Percentiles rank a stretch among this genome's conserved stretches.
Conservation (phyloP, 2,329 filamentous ascomycete genomes). For the Alternaria rosae region DNA sequence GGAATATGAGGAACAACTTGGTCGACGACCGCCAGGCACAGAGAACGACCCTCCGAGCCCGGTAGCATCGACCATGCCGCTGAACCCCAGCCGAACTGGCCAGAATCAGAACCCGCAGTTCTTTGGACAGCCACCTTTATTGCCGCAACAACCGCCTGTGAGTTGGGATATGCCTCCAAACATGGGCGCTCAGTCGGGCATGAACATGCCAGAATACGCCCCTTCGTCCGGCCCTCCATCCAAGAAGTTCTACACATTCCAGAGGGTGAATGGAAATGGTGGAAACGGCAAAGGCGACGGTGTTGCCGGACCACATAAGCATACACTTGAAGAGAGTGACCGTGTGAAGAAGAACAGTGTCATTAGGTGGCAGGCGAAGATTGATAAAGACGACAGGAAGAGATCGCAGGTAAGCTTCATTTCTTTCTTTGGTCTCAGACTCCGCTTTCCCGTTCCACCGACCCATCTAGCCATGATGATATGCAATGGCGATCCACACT, state of each 20-base stretch:
- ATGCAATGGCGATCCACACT: constrained; percentile 6
- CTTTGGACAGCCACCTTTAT: constrained; percentile 28
- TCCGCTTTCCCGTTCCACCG: constrained; percentile 3
- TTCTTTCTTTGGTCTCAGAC: not conserved
- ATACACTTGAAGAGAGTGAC: constrained; percentile 76
- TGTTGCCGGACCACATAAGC: constrained; percentile 75
- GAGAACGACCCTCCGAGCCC: constrained; percentile 19
- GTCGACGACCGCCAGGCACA: constrained; percentile 32
- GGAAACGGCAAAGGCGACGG: constrained; percentile 76
- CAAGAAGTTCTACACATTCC: constrained; percentile 69
- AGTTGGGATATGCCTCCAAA: constrained; percentile 38
- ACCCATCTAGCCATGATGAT: constrained; percentile 2
- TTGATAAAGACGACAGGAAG: constrained; percentile 68
- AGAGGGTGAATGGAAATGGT: constrained; percentile 78
- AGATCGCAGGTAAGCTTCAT: constrained; percentile 54
- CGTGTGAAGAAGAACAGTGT: constrained; percentile 83
- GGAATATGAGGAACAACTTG: constrained; percentile 46
- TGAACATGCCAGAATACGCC: constrained; percentile 26
- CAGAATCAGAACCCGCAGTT: constrained; percentile 27
- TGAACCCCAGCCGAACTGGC: not conserved
- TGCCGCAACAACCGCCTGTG: constrained; percentile 22
- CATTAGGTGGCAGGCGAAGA: constrained; percentile 68
- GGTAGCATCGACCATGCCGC: constrained; percentile 7
- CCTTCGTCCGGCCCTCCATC: constrained; percentile 13
- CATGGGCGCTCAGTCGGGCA: constrained; percentile 17